A percentile compares a stretch with the other conserved stretches of the same genome.
phyloP scores from a whole-genome alignment of 2,329 filamentous ascomycete genomes.

The Alternaria arborescens region DNA sequence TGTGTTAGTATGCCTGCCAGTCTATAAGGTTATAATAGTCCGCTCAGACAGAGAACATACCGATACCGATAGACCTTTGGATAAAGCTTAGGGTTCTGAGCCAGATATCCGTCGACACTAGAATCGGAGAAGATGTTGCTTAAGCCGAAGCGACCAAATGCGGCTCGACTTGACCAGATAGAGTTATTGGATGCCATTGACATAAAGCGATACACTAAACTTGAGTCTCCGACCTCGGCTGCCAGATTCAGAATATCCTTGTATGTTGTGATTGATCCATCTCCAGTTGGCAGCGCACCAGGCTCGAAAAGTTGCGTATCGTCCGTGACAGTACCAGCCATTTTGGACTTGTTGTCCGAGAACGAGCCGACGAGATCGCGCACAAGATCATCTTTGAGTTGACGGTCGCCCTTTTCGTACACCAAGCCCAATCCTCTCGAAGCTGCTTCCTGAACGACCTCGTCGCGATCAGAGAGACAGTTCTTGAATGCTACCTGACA shows the following conservation, averaged over 20 bases:
- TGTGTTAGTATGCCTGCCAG: slow-evolving; percentile 22
- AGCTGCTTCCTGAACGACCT: slow-evolving; percentile 94
- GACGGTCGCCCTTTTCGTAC: slow-evolving; percentile 88
- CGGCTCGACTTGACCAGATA: slow-evolving; percentile 96
- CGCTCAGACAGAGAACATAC: slow-evolving; percentile 19
- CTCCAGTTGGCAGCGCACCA: slow-evolving; percentile 86
- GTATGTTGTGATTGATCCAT: slow-evolving; percentile 92
- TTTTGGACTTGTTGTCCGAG: slow-evolving; percentile 74
- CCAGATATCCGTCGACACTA: slow-evolving; percentile 69
- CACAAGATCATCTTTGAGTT: slow-evolving; percentile 82
- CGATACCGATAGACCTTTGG: slow-evolving; percentile 93
- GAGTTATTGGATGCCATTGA: slow-evolving; percentile 93
- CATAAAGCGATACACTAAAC: slow-evolving; percentile 98
- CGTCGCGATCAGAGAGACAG: slow-evolving; percentile 86
- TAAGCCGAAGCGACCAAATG: slow-evolving; percentile 92
- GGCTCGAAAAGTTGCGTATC: slow-evolving; percentile 95
- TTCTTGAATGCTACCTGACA: slow-evolving; percentile 89
- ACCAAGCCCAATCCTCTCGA: slow-evolving; percentile 90
- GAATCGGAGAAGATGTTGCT: slow-evolving; percentile 92
- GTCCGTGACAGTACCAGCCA: slow-evolving; percentile 78
- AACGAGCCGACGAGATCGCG: slow-evolving; percentile 89
- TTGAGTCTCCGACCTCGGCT: slow-evolving; percentile 95
- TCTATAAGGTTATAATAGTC: not conserved
- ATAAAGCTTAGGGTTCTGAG: slow-evolving; percentile 90
- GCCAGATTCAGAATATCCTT: slow-evolving; percentile 96